A percentile compares a stretch with the other conserved stretches of the same genome.
These are phyloP conservation scores for Craterostigma plantagineum DNA, from an alignment of 257 asterid genomes.

Conservation along the genomic window DNA sequence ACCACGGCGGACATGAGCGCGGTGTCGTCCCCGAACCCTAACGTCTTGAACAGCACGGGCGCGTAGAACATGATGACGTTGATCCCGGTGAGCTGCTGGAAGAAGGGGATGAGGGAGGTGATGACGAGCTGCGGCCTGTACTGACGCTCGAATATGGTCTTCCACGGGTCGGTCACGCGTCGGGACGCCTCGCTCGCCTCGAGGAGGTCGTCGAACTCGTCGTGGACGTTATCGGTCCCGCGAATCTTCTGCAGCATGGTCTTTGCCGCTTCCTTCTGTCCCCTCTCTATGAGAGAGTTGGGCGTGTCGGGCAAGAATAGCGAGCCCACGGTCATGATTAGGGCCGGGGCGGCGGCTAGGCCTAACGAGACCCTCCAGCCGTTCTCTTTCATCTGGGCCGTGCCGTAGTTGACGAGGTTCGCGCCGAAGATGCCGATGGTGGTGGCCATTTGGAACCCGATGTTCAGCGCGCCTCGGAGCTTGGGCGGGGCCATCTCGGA, in stretches of 20 bases:
- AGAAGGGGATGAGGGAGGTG: slow-evolving; percentile 59
- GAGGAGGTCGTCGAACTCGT: slow-evolving; percentile 54
- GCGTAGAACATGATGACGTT: slow-evolving; percentile 87
- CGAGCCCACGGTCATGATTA: slow-evolving; percentile 58
- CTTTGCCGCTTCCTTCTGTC: slow-evolving; percentile 31
- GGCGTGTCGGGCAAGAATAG: slow-evolving; percentile 75
- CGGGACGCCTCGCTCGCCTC: slow-evolving; percentile 62
- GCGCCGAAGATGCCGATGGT: slow-evolving; percentile 52
- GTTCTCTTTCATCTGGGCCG: slow-evolving; percentile 30
- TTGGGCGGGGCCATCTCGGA: slow-evolving; percentile 66
- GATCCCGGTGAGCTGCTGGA: slow-evolving; percentile 80
- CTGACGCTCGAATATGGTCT: slow-evolving; percentile 36
- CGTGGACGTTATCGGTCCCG: slow-evolving; percentile 39
- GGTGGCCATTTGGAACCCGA: slow-evolving; percentile 41
- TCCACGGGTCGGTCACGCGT: slow-evolving; percentile 53
- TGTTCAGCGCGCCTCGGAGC: slow-evolving; percentile 52
- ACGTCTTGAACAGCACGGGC: slow-evolving; percentile 51
- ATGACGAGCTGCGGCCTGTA: slow-evolving; percentile 59
- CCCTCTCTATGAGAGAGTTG: slow-evolving; percentile 73
- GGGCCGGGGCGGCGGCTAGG: slow-evolving; percentile 69
- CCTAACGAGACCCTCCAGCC: slow-evolving; percentile 82
- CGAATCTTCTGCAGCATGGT: slow-evolving; percentile 32
- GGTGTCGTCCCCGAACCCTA: slow-evolving; percentile 45
- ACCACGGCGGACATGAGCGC: slow-evolving; percentile 59
- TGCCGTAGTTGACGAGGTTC: slow-evolving; percentile 32